Conservation (phyloP, 352 stramenopile species). For the Aphanomyces invadans region DNA sequence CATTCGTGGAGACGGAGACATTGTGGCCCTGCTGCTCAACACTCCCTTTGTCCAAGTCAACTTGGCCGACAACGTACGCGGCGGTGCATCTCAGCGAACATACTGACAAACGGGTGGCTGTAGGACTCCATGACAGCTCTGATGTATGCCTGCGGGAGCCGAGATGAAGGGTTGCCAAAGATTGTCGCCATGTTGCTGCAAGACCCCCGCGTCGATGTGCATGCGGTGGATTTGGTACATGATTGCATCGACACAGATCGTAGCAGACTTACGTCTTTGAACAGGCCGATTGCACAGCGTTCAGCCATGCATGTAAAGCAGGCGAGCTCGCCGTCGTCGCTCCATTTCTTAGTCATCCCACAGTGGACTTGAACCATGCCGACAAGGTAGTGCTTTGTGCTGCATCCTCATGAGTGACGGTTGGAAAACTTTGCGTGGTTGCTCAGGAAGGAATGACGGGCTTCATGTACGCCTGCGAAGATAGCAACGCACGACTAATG, state of each 20-base stretch:
- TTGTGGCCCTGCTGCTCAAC: slow-evolving; percentile 11
- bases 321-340: slow-evolving; percentile 3
- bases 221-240: slow-evolving; percentile 16
- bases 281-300: slow-evolving; percentile 1
- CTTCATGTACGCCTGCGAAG: slow-evolving; percentile 11
- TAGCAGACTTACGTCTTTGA: neutral
- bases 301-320: neutral
- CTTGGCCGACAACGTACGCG: slow-evolving; percentile 11
- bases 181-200: slow-evolving; percentile 1
- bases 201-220: slow-evolving; percentile 12
- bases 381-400: slow-evolving; percentile 10
- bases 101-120: neutral
- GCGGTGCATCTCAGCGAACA: neutral
- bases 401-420: too few species aligned
- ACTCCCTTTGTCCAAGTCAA: slow-evolving; percentile 9
- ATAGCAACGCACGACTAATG: neutral
- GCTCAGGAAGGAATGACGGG: slow-evolving; percentile 9
- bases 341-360: neutral
- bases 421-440: too few species aligned
- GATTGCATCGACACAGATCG: neutral
- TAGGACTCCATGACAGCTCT: slow-evolving; percentile 15
- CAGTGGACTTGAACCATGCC: slow-evolving; percentile 8
- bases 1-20: neutral
- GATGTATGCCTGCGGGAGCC: slow-evolving; percentile 19
- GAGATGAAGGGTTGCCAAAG: neutral